phyloP scores from a whole-genome alignment of 805 yeast species.

The Priceomyces haplophilus region DNA sequence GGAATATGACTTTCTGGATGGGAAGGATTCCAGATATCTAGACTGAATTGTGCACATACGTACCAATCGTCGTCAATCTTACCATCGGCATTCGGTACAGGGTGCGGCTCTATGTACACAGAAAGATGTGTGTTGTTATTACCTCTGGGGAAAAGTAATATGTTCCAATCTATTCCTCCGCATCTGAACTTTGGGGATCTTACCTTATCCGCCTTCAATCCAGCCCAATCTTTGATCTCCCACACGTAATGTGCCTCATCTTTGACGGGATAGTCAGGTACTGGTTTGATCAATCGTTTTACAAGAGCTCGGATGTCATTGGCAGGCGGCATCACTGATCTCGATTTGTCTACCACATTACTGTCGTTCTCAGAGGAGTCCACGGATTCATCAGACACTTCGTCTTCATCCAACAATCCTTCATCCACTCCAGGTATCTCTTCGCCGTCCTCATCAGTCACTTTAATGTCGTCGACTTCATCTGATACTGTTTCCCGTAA shows the following conservation, averaged over 20 bases:
- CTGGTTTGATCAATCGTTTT: conserved; percentile 32
- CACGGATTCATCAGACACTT: conserved; percentile 4
- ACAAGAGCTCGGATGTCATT: conserved; percentile 28
- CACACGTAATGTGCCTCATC: conserved; percentile 42
- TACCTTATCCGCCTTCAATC: conserved; percentile 41
- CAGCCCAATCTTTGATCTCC: conserved; percentile 50
- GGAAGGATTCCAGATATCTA: conserved; percentile 79
- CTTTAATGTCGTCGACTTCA: conserved; percentile 7
- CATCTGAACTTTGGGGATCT: conserved; percentile 48
- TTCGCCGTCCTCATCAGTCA: conserved; percentile 13
- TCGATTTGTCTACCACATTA: conserved; percentile 2
- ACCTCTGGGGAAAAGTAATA: conserved; percentile 77
- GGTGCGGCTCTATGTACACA: conserved; percentile 76
- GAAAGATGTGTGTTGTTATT: conserved; percentile 58
- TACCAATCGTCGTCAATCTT: conserved; percentile 61
- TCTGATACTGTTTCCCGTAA: conserved; percentile 1
- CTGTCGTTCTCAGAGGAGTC: conserved; percentile 3
- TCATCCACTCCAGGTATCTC: not conserved
- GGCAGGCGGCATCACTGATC: conserved; percentile 22
- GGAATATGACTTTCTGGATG: conserved; percentile 58
- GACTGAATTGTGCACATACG: conserved; percentile 87
- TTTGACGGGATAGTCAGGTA: conserved; percentile 38
- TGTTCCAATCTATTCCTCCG: conserved; percentile 65
- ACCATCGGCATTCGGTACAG: conserved; percentile 28
- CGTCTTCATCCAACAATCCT: conserved; percentile 9